Evolutionary conservation across 2,329 filamentous ascomycete species (phyloP).

Genomic region (Paraconiothyrium brasiliense): DNA sequence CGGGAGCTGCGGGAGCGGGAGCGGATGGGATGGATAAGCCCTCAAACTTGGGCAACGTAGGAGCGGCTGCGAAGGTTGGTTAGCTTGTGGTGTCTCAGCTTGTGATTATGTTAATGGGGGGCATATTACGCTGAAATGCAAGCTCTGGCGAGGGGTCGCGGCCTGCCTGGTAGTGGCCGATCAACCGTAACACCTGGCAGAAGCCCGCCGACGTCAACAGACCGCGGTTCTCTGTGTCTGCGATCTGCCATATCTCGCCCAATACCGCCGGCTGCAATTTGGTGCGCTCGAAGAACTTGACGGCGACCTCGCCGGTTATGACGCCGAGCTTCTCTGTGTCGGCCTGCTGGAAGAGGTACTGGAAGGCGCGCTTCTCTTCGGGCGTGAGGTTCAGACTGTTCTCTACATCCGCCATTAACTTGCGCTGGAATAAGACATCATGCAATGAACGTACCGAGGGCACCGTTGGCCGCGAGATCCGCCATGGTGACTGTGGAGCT

Average conservation of each 20-base stretch:
- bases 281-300: conserved; percentile 98
- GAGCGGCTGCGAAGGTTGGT: conserved; percentile 65
- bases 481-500: conserved; percentile 10
- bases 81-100: conserved; percentile 7
- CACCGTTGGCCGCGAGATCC: conserved; percentile 11
- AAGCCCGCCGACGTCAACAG: conserved; percentile 93
- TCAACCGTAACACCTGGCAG: conserved; percentile 89
- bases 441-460: conserved; percentile 17
- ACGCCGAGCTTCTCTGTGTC: conserved; percentile 92
- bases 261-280: conserved; percentile 84
- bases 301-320: conserved; percentile 93
- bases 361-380: conserved; percentile 94
- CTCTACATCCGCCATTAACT: conserved; percentile 5
- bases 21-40: conserved; percentile 67
- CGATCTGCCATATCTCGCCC: conserved; percentile 99
- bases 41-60: conserved; percentile 86
- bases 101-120: conserved; percentile 2
- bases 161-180: conserved; percentile 92
- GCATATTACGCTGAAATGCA: conserved; percentile 74
- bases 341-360: conserved; percentile 90
- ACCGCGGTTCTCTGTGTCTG: conserved; percentile 94
- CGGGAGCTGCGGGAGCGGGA: conserved; percentile 7
- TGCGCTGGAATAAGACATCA: conserved; percentile 36
- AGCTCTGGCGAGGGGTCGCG: conserved; percentile 82
- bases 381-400: conserved; percentile 83